phyloP scores from a whole-genome alignment of 2,329 filamentous ascomycete species.

The Amauroascus niger region DNA sequence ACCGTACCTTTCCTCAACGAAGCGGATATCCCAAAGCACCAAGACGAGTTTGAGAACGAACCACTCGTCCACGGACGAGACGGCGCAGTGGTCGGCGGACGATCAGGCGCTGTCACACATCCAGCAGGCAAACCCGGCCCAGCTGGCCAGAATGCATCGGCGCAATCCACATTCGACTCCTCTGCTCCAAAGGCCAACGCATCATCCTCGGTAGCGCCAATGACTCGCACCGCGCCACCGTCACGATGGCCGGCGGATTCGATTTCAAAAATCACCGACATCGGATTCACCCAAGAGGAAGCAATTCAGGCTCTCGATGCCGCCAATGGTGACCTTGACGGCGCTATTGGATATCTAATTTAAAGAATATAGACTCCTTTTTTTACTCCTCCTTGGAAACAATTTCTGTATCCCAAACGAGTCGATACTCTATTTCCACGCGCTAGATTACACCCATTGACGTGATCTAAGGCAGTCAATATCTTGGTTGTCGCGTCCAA shows the following conservation, averaged over 20 bases:
- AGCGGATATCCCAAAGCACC: constrained; percentile 74
- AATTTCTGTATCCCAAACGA: too few relatives aligned
- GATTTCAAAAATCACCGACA: constrained; percentile 63
- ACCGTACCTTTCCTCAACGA: constrained; percentile 86
- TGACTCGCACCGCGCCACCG: not conserved
- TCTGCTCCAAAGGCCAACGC: not conserved
- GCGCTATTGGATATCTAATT: constrained; percentile 73
- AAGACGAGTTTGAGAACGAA: constrained; percentile 65
- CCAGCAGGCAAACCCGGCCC: constrained; percentile 22
- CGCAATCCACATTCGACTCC: not conserved
- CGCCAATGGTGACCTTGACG: constrained; percentile 75
- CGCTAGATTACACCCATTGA: too few relatives aligned
- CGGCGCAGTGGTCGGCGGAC: constrained; percentile 78
- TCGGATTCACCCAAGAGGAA: constrained; percentile 67
- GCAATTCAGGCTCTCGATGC: constrained; percentile 74
- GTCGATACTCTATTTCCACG: too few relatives aligned
- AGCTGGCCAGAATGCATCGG: not conserved
- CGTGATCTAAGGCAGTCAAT: too few relatives aligned
- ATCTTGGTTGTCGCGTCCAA: too few relatives aligned
- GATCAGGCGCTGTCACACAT: constrained; percentile 57
- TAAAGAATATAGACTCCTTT: constrained; percentile 16
- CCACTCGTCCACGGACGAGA: constrained; percentile 75
- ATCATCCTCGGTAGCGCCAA: not conserved
- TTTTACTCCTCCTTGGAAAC: not conserved
- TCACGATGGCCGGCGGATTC: constrained; percentile 48